Base-by-base conservation (phyloP, 2,329 filamentous ascomycete genomes). In the Ascochyta pisi region DNA sequence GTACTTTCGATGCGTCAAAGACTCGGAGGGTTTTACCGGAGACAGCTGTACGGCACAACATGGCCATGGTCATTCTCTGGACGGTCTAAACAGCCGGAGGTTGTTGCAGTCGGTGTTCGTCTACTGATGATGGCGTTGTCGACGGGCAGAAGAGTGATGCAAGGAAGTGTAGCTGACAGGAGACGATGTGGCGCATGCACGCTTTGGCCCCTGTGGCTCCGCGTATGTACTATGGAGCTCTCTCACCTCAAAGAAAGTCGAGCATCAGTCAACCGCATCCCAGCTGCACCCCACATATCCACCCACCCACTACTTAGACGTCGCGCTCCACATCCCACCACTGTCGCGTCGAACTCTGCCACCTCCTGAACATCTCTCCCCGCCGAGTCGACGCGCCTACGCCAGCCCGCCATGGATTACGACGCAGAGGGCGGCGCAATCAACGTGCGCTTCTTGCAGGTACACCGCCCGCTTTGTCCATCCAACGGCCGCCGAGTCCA, bases 331-430 rank as follows among this genome's bases (percentile, higher is more conserved):
- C 61, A 43, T 50, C 49, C 29, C 53, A 44, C 45, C 44, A 45
- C 62, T 55, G 54, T 65, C 68, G 66, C 63, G 58, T 61, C 31
- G 24, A 47, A 56, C 50, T 57, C 54, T 53, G 51, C 52, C 58
- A 60, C 47, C 47, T 46, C 44, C 57, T 38, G 49, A 41, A 43
- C 31, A 31, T 33, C 29, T 33, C 33, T 37, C 42, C 52, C 34
- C 47, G 43, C 55, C 55, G 50, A 63, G 55, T 62, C 56, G 43
- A 49, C 52, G 47, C 45, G 50, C 43, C 52, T 33, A 50, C 37
- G 44, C 43, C 52, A 38, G 42, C 52, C 61, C 67, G 76, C 61
- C 59, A 83, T 83, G 81, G 80, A 82, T 55, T 82, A 81, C 73
- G 79, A 82, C 66, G 77, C 78, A 62, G 77, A 80, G 64, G 67